Evolutionary conservation across 495 filamentous ascomycete species (phyloP), one percentile per base, ranked within the genome.

Genomic region (Gamarada debralockiae): DNA sequence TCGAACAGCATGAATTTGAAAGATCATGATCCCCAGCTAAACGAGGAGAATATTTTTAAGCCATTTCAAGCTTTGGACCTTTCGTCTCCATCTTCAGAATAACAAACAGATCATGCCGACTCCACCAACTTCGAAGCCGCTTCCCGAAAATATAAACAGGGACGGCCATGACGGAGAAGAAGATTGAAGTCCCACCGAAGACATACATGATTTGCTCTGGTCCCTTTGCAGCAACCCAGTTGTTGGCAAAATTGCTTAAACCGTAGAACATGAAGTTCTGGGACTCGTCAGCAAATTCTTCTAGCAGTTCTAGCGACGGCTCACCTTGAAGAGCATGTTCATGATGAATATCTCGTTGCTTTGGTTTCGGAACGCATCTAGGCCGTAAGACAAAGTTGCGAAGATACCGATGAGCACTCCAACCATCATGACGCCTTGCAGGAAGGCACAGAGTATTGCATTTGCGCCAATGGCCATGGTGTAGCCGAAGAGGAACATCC

Each of bases 241-340:
- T 23, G 17, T 50, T 50, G 31, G 34, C 34, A 27, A 50, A 50
- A 18, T 50, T 50, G 0, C 17, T 22, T 5, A 38, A 29, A 34
- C 47, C 47, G 15, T 50, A 50, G 34, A 50, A 50, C 47, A 50
- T 38, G 31, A 50, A 27, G 34, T 50, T 50, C 47, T 39, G 12
- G 31, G 31, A 34, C 7, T 7, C 7, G 31, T 7, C 7, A 7
- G 31, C 31, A 34, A 34, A 34, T 14, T 7, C 31, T 14, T 34
- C 31, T 34, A 14, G 31, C 31, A 34, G 14, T 34, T 34, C 14
- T 14, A 34, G 31, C 7, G 31, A 34, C 7, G 7, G 31, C 31
- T 34, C 31, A 34, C 31, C 14, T 34, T 34, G n/a, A n/a, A n/a
- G n/a, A n/a, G n/a, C n/a, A n/a, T 50, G 21, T 39, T 50, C 47